phyloP scores from a whole-genome alignment of 1,284 basidiomycete species.

The Austroboletus novae-zelandiae region DNA sequence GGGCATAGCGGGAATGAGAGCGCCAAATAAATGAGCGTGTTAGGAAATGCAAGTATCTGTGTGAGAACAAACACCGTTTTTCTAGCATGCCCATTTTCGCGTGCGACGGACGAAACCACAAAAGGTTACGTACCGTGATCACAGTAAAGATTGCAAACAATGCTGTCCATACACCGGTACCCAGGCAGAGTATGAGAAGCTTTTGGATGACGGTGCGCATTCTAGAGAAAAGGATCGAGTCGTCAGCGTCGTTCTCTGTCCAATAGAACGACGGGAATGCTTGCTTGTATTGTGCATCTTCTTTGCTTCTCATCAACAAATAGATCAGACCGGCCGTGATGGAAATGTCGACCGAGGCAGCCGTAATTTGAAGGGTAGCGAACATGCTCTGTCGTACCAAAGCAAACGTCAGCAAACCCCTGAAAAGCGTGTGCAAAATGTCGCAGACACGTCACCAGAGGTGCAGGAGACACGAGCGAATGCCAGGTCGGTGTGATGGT shows the following conservation, averaged over 20 bases:
- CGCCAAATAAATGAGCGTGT: slow-evolving; percentile 17
- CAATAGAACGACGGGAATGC: background rate
- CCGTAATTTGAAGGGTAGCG: slow-evolving; percentile 6
- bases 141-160: slow-evolving; percentile 18
- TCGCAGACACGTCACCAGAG: slow-evolving; percentile 6
- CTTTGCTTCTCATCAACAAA: slow-evolving; percentile 17
- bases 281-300: slow-evolving; percentile 16
- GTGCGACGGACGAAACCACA: too few species aligned
- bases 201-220: background rate
- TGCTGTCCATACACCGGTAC: slow-evolving; percentile 22
- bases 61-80: background rate
- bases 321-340: slow-evolving; percentile 15
- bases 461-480: slow-evolving; percentile 10
- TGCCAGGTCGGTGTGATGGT: slow-evolving; percentile 12
- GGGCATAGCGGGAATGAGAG: slow-evolving; percentile 32
- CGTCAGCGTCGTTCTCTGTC: too few species aligned
- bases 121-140: slow-evolving; percentile 9
- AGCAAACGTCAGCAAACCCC: slow-evolving; percentile 1
- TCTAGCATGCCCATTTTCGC: too few species aligned
- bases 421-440: background rate
- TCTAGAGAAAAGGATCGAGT: too few species aligned
- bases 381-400: slow-evolving; percentile 13
- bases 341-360: slow-evolving; percentile 16
- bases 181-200: slow-evolving; percentile 20
- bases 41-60: slow-evolving; percentile 12